Base-by-base conservation (phyloP, 495 filamentous ascomycete genomes). In the Tuber microsphaerosporum region DNA sequence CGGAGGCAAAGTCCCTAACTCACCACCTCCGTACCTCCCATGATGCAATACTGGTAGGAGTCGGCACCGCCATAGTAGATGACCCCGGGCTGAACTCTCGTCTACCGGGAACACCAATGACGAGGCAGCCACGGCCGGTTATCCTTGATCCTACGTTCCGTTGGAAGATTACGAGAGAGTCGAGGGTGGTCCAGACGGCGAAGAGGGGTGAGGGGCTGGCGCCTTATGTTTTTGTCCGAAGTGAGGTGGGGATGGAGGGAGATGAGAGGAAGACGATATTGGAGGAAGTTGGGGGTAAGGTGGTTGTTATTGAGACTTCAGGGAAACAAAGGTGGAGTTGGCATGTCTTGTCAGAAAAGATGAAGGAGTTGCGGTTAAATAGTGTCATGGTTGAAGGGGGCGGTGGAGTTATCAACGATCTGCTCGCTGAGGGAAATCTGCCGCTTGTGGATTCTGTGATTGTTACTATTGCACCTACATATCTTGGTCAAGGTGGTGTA, bases 311-410 rank as follows among this genome's bases (percentile, higher is more conserved):
- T 0, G 73, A 73, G 45, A 46, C 77, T 6, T 51, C 43, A 19
- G 68, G 69, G 12, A 76, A 76, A 8, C 42, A 41, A 14, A 65
- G 6, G 56, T 65, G 56, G 56, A 34, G 26, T 17, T 65, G 56
- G 56, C 26, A 34, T 34, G 56, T 34, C 56, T 65, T 65, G 26
- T 65, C 56, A 34, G 56, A 34, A 14, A 65, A 65, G 31, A 65
- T 65, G 56, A 34, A 31, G 4, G 56, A 84, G 12, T 86, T 91
- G 75, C 90, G 91, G 0, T 84, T 96, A 74, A 85, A 87, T 39
- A 94, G 92, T 79, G 87, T 97, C 42, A 97, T 97, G 94, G 87
- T 97, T 56, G 94, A 97, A 84, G 93, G 93, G 0, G 93, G 93
- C 22, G 93, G 89, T 5, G 87, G 87, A 31, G 88, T 97, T 70